Conservation (phyloP, 225 moss, liverwort and hornwort species). For the Bryoerythrophyllum caledonicum region DNA sequence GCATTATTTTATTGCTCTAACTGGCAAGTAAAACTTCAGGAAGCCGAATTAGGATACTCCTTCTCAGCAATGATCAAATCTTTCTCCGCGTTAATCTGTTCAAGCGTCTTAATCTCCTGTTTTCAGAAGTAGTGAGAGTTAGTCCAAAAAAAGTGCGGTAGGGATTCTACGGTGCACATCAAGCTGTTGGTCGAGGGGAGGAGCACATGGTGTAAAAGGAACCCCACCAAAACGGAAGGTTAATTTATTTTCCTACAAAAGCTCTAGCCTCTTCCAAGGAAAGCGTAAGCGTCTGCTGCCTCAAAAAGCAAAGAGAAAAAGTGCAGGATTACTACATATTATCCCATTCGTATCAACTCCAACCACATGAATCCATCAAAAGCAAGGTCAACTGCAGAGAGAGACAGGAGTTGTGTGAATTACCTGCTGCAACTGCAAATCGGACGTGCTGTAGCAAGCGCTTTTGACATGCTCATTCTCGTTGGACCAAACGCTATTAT, state of each 20-base stretch:
- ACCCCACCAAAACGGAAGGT: neutral
- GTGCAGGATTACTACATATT: neutral
- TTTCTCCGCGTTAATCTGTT: constrained; percentile 48
- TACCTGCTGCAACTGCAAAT: constrained; percentile 59
- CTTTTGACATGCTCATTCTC: constrained; percentile 59
- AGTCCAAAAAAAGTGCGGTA: constrained; percentile 7
- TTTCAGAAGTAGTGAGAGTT: constrained; percentile 11
- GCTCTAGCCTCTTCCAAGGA: neutral
- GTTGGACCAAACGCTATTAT: constrained; percentile 44
- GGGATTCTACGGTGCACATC: neutral
- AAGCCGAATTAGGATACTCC: constrained; percentile 35
- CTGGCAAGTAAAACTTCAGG: constrained; percentile 6
- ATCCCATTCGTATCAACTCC: neutral
- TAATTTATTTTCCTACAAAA: neutral
- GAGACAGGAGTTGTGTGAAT: neutral
- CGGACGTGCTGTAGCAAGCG: constrained; percentile 33
- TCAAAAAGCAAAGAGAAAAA: neutral
- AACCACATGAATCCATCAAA: neutral
- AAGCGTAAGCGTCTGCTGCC: neutral
- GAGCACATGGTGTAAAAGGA: neutral
- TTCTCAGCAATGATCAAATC: constrained; percentile 54
- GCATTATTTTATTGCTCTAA: neutral
- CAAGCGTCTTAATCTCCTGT: constrained; percentile 51
- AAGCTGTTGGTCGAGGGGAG: neutral
- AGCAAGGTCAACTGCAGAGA: neutral